phyloP scores from a whole-genome alignment of 108 stramenopile genomes.

The Pseudonitzschia delicatissima region DNA sequence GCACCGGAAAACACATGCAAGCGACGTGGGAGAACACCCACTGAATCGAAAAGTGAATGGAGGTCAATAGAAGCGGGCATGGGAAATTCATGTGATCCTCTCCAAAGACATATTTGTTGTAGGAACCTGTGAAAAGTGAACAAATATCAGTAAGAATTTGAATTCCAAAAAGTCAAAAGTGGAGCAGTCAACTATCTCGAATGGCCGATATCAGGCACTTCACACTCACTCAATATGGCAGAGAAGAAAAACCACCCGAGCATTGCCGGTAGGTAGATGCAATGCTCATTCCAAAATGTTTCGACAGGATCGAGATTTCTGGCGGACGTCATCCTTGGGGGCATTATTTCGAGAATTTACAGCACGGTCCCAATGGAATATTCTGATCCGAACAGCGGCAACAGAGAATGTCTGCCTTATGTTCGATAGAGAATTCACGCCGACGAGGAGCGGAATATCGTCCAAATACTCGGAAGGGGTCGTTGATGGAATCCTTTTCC shows the following conservation, averaged over 20 bases:
- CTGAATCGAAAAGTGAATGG: slow-evolving; percentile 80
- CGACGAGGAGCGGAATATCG: no score
- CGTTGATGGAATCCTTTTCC: no score
- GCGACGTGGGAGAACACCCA: slow-evolving; percentile 64
- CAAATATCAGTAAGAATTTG: slow-evolving; percentile 56
- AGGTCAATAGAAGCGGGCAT: slow-evolving; percentile 81
- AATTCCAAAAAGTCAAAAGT: no score
- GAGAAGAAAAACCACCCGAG: slow-evolving; percentile 88
- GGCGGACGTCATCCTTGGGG: neutral
- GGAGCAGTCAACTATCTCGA: no score
- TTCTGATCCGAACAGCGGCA: no score
- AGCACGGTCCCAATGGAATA: no score
- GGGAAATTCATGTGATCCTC: slow-evolving; percentile 68
- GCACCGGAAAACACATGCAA: slow-evolving; percentile 49
- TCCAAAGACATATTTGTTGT: slow-evolving; percentile 73
- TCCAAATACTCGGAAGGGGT: no score
- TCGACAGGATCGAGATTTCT: neutral
- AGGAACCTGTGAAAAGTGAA: slow-evolving; percentile 18
- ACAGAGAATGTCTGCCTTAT: no score
- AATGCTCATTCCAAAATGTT: slow-evolving; percentile 64
- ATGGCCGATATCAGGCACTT: no score
- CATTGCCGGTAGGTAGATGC: slow-evolving; percentile 78
- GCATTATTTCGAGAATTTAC: no score
- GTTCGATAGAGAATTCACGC: no score
- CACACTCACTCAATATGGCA: slow-evolving; percentile 54